Percentiles rank a stretch among this genome's conserved stretches.
These are phyloP conservation scores for Naganishia kalamii DNA, from an alignment of 768 basidiomycete species.

Conservation along the genomic window DNA sequence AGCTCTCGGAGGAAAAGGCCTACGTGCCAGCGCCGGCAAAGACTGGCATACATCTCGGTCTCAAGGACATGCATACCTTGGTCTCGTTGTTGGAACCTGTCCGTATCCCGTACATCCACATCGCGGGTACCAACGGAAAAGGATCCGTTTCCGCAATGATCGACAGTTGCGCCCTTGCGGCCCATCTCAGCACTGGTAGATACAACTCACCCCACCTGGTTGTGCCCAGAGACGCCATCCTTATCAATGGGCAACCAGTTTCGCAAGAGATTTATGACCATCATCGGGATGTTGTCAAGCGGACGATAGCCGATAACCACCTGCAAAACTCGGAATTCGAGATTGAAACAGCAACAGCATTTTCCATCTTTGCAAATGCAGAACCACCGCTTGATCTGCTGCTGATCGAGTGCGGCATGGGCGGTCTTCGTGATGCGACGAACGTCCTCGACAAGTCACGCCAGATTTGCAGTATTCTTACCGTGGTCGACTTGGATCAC, in stretches of 20 bases:
- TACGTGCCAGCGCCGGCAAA: not conserved
- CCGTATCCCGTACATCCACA: conserved; percentile 74
- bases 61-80: conserved; percentile 48
- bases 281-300: conserved; percentile 53
- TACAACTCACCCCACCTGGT: conserved; percentile 93
- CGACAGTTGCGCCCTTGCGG: conserved; percentile 62
- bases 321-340: conserved; percentile 70
- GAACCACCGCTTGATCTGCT: conserved; percentile 59
- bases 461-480: conserved; percentile 72
- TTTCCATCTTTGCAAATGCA: conserved; percentile 63
- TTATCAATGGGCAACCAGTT: conserved; percentile 59
- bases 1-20: not conserved
- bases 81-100: conserved; percentile 58
- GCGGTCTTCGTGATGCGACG: conserved; percentile 85
- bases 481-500: conserved; percentile 86
- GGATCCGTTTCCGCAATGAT: conserved; percentile 82
- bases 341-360: conserved; percentile 72
- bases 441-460: conserved; percentile 68
- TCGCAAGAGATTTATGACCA: conserved; percentile 51
- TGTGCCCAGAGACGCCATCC: conserved; percentile 67
- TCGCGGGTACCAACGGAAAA: conserved; percentile 96
- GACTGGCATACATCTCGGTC: conserved; percentile 40
- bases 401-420: conserved; percentile 91
- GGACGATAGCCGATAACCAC: conserved; percentile 49
- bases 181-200: conserved; percentile 62